Evolutionary conservation across 2,329 filamentous ascomycete genomes (phyloP).

Genomic region (Aspergillus sclerotialis): DNA sequence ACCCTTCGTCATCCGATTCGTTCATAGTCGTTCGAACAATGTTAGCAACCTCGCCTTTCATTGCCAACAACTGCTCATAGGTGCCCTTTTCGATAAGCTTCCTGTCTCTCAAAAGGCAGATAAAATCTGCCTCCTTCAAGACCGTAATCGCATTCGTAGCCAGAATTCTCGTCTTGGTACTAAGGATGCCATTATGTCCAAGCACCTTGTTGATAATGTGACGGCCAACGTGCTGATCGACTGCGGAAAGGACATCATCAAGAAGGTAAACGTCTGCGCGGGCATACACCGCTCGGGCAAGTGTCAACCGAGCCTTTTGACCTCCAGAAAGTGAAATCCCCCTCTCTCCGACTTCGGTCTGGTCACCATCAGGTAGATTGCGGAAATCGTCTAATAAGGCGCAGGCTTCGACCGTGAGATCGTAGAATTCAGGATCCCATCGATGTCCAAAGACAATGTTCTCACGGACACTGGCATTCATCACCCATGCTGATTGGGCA

Average conservation of each 20-base stretch:
- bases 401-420: slow-evolving; percentile 85
- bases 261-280: slow-evolving; percentile 93
- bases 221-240: slow-evolving; percentile 94
- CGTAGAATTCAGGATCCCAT: slow-evolving; percentile 90
- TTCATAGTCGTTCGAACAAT: slow-evolving; percentile 68
- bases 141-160: slow-evolving; percentile 95
- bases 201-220: slow-evolving; percentile 94
- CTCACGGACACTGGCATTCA: slow-evolving; percentile 95
- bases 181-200: slow-evolving; percentile 73
- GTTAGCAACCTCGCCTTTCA: slow-evolving; percentile 83
- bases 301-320: slow-evolving; percentile 86
- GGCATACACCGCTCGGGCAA: slow-evolving; percentile 92
- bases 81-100: slow-evolving; percentile 81
- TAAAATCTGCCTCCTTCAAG: slow-evolving; percentile 79
- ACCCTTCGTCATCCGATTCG: slow-evolving; percentile 35
- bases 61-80: slow-evolving; percentile 82
- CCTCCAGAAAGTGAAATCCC: slow-evolving; percentile 94
- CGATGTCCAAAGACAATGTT: slow-evolving; percentile 96
- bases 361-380: slow-evolving; percentile 88
- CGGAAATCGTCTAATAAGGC: slow-evolving; percentile 85
- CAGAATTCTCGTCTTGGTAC: slow-evolving; percentile 80
- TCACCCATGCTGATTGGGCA: slow-evolving; percentile 88
- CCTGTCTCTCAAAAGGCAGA: slow-evolving; percentile 76
- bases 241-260: slow-evolving; percentile 89
- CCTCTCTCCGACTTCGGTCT: slow-evolving; percentile 92